phyloP scores from a whole-genome alignment of 164 flowering plant species.

The Nymphaea colorata region DNA sequence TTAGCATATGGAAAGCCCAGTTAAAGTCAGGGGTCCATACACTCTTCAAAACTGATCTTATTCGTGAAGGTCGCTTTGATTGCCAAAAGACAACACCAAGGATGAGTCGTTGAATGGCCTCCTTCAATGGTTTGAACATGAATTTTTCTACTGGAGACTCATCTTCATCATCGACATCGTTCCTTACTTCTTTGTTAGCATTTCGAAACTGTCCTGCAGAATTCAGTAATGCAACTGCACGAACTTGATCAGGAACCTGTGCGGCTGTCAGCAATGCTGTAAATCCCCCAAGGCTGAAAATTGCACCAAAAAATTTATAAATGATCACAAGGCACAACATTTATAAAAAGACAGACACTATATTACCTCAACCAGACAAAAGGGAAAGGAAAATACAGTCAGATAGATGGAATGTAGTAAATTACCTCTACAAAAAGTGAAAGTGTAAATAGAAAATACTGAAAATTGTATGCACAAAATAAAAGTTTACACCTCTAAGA shows the following conservation, averaged over 20 bases:
- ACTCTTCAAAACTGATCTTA: constrained; percentile 76
- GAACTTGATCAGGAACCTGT: constrained; percentile 55
- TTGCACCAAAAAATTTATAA: background rate
- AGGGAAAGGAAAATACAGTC: too few species aligned
- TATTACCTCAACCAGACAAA: too few species aligned
- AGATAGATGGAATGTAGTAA: too few species aligned
- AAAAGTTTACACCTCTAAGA: too few species aligned
- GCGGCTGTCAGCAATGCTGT: constrained; percentile 77
- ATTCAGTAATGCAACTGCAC: constrained; percentile 70
- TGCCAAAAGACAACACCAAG: constrained; percentile 94
- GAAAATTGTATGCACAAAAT: too few species aligned
- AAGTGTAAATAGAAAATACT: too few species aligned
- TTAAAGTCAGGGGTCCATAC: constrained; percentile 24
- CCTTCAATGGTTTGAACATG: constrained; percentile 72
- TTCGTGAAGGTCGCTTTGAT: constrained; percentile 86
- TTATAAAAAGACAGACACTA: background rate
- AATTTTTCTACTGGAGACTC: constrained; percentile 40
- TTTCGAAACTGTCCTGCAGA: constrained; percentile 91
- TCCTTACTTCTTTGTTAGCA: constrained; percentile 11
- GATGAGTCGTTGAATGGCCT: constrained; percentile 68
- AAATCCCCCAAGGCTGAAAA: constrained; percentile 92
- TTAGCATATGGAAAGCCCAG: too few species aligned
- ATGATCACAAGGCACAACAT: background rate
- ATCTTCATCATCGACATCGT: constrained; percentile 15
- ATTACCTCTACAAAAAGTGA: too few species aligned